phyloP scores from a whole-genome alignment of 805 yeast genomes.

The Schwanniomyces yamadae region DNA sequence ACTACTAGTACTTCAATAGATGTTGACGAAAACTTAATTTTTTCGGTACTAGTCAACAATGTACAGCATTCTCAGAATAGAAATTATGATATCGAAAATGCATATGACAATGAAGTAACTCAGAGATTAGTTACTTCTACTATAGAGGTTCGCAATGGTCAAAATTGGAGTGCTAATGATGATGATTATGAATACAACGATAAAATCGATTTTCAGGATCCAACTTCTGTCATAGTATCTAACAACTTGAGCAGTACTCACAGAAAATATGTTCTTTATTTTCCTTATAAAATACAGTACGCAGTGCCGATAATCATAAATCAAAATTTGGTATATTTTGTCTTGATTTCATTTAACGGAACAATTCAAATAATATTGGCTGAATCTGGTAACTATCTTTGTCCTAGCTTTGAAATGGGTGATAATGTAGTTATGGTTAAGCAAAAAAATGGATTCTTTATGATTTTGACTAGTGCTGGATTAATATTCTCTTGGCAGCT shows the following conservation, averaged over 20 bases:
- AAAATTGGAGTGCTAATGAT: constrained; percentile 38
- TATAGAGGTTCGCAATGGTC: constrained; percentile 44
- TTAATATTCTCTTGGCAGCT: constrained; percentile 52
- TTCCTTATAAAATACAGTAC: constrained; percentile 49
- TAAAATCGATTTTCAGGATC: constrained; percentile 44
- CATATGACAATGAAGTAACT: constrained; percentile 8
- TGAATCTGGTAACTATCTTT: constrained; percentile 42
- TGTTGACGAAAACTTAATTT: constrained; percentile 36
- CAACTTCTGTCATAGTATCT: constrained; percentile 46
- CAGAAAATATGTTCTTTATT: constrained; percentile 37
- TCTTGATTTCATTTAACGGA: constrained; percentile 60
- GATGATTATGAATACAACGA: constrained; percentile 37
- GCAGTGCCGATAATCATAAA: constrained; percentile 38
- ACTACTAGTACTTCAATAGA: constrained; percentile 28
- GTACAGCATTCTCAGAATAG: constrained; percentile 26
- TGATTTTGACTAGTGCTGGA: constrained; percentile 52
- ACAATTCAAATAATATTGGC: constrained; percentile 46
- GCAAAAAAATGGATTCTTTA: constrained; percentile 30
- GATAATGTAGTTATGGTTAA: constrained; percentile 39
- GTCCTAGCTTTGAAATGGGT: constrained; percentile 56
- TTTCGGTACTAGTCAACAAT: constrained; percentile 36
- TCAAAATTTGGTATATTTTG: constrained; percentile 42
- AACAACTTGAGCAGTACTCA: constrained; percentile 33
- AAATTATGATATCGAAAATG: constrained; percentile 3
- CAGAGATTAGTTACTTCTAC: constrained; percentile 22